Conservation (phyloP, 2,329 filamentous ascomycete species). For the Fusarium lyarnte region DNA sequence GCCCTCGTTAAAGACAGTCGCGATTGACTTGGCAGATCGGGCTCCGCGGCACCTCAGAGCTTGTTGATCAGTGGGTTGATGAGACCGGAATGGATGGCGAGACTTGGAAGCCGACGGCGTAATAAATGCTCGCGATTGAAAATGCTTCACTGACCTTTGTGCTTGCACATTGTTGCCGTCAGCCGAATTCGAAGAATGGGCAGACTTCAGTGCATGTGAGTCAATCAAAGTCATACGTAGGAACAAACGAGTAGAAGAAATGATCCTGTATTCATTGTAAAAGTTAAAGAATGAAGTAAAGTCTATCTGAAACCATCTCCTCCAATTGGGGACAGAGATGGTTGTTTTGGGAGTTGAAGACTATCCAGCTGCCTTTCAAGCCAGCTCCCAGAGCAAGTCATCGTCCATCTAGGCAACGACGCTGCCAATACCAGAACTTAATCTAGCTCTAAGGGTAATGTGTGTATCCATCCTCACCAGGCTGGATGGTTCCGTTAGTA, state of each 20-base stretch:
- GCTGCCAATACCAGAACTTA: no score
- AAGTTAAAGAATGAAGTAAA: neutral
- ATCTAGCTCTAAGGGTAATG: neutral
- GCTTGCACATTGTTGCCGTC: rapidly evolving
- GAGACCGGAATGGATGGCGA: rapidly evolving
- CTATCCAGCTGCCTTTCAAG: neutral
- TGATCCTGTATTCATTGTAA: neutral
- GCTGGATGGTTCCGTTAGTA: slow-evolving; percentile 65
- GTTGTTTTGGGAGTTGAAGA: neutral
- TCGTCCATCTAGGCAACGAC: neutral
- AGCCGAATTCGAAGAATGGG: rapidly evolving
- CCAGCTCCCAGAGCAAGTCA: neutral
- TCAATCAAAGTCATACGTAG: rapidly evolving
- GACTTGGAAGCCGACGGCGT: rapidly evolving
- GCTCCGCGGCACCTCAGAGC: rapidly evolving
- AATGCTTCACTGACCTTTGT: rapidly evolving
- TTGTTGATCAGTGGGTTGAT: rapidly evolving
- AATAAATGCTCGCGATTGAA: rapidly evolving
- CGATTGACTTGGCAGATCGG: neutral
- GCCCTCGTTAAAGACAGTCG: rapidly evolving
- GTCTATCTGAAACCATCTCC: neutral
- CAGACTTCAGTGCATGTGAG: neutral
- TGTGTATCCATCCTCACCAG: slow-evolving; percentile 57
- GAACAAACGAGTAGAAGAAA: rapidly evolving
- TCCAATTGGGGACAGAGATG: neutral